Evolutionary conservation across 139 green algal genomes (phyloP).

Genomic region (Chlorella sp.): DNA sequence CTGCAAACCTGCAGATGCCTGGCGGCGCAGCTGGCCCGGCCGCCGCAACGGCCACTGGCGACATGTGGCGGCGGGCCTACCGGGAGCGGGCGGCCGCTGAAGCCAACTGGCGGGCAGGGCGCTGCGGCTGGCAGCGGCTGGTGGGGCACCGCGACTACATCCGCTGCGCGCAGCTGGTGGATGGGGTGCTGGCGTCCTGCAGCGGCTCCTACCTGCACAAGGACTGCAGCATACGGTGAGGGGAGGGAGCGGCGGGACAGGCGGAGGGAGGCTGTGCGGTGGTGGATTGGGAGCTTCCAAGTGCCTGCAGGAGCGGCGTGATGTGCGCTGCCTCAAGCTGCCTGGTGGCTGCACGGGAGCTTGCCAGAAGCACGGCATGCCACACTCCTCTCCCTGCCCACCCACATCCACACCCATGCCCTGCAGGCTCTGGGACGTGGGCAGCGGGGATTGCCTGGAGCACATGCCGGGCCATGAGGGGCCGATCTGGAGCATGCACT

Average conservation of each 20-base stretch:
- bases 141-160: constrained; percentile 20
- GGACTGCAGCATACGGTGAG: constrained; percentile 28
- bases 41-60: neutral
- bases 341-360: neutral
- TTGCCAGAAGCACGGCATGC: neutral
- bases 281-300: too few species aligned
- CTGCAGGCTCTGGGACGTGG: constrained; percentile 26
- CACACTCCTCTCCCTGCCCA: neutral
- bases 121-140: neutral
- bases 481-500: constrained; percentile 29
- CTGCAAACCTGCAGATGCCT: neutral
- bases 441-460: constrained; percentile 1
- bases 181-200: neutral
- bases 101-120: neutral
- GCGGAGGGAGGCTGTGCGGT: too few species aligned
- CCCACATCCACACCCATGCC: neutral
- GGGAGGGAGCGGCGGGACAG: neutral
- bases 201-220: constrained; percentile 25
- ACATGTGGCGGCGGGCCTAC: neutral
- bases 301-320: too few species aligned
- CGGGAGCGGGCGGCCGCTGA: neutral
- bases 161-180: constrained; percentile 12
- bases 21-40: too few species aligned
- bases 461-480: constrained; percentile 16
- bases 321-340: too few species aligned